These are phyloP conservation scores for Jasminum sambac DNA, from an alignment of 257 asterid genomes.

Conservation along the genomic window DNA sequence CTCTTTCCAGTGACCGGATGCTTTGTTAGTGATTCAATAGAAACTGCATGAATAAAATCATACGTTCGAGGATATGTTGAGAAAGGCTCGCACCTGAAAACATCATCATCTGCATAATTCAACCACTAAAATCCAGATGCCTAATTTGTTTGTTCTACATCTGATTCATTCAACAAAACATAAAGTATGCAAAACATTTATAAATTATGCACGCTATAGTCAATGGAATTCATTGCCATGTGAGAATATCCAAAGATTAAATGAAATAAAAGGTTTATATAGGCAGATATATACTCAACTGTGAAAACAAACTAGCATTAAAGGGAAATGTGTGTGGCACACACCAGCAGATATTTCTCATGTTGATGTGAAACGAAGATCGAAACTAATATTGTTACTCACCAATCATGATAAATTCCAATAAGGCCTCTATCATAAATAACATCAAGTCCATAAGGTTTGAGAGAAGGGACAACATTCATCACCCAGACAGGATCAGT, in stretches of 20 bases:
- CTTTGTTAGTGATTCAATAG: slow-evolving; percentile 70
- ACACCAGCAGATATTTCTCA: neutral
- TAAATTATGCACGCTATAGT: neutral
- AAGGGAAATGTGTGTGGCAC: neutral
- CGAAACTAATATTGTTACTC: slow-evolving; percentile 28
- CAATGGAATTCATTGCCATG: neutral
- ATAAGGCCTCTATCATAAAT: slow-evolving; percentile 91
- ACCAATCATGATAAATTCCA: slow-evolving; percentile 96
- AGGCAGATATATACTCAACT: neutral
- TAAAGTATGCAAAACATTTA: neutral
- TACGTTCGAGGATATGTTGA: slow-evolving; percentile 96
- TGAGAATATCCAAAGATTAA: neutral
- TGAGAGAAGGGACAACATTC: slow-evolving; percentile 85
- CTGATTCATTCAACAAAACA: neutral
- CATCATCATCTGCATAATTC: slow-evolving; percentile 26
- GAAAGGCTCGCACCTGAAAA: slow-evolving; percentile 96
- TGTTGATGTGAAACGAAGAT: neutral
- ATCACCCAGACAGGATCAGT: slow-evolving; percentile 96
- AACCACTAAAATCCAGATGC: slow-evolving; percentile 10
- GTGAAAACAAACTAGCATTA: neutral
- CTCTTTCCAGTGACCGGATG: slow-evolving; percentile 65
- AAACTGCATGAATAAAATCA: slow-evolving; percentile 82
- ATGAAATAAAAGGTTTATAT: neutral
- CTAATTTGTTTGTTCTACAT: neutral
- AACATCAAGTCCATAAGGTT: slow-evolving; percentile 78